Evolutionary conservation across 768 basidiomycete genomes (phyloP), one percentile per base, ranked within the genome.

Genomic region (Rhodotorula taiwanensis): DNA sequence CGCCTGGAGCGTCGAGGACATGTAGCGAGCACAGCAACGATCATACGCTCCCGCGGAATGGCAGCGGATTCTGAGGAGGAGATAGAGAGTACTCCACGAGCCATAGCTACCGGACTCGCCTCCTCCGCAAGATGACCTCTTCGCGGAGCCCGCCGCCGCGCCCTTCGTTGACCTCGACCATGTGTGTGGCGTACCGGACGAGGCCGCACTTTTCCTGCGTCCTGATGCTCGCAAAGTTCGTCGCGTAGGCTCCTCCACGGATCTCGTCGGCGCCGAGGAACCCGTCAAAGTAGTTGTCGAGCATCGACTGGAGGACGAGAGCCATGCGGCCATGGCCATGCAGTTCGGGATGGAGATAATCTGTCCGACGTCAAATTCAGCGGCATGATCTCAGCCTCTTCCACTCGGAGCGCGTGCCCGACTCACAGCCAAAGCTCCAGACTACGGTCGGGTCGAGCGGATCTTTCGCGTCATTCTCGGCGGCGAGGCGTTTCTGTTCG

Each of bases 1-100:
- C 70, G 79, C 53, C 8, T 67, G n/a, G 33, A 34, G 28, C 5
- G 62, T 52, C 21, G 66, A 67, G 43, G 66, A 67, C 31, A 67
- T 67, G 66, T 67, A 47, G n/a, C n/a, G n/a, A n/a, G n/a, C n/a
- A n/a, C n/a, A n/a, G n/a, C n/a, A n/a, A n/a, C n/a, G n/a, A n/a
- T n/a, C 0, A 4, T 1, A 14, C 21, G 31, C 31, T 31, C n/a
- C n/a, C n/a, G n/a, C n/a, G n/a, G n/a, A n/a, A n/a, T n/a, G n/a
- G n/a, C n/a, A n/a, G n/a, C n/a, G n/a, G n/a, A n/a, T n/a, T n/a
- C n/a, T n/a, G n/a, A n/a, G n/a, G n/a, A n/a, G n/a, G n/a, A n/a
- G n/a, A n/a, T n/a, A n/a, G n/a, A n/a, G n/a, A n/a, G n/a, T n/a
- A n/a, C n/a, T n/a, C n/a, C n/a, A n/a, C n/a, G n/a, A n/a, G n/a